Conservation (phyloP, 1,284 basidiomycete genomes). For the Irpex sp. region DNA sequence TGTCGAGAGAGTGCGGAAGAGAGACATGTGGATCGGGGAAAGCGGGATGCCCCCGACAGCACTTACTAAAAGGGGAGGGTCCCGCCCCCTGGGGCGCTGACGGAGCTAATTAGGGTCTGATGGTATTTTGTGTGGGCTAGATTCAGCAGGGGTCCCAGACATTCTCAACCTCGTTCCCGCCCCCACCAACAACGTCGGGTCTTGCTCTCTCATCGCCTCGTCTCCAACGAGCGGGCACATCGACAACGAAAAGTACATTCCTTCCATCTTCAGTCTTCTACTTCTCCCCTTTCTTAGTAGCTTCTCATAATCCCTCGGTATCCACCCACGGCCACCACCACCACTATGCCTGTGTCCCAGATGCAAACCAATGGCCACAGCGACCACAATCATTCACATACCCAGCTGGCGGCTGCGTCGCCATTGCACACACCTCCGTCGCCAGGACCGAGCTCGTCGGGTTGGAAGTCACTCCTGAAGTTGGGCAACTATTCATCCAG, state of each 20-base stretch:
- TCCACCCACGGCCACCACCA: not conserved
- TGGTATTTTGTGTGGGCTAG: constrained; percentile 1
- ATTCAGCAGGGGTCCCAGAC: not conserved
- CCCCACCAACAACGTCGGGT: constrained; percentile 8
- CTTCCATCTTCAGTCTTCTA: not conserved
- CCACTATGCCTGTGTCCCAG: constrained; percentile 11
- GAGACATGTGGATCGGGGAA: not conserved
- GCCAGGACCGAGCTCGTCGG: constrained; percentile 17
- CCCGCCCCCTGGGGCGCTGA: not conserved
- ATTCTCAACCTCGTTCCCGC: not conserved
- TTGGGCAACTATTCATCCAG: constrained; percentile 44
- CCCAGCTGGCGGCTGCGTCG: constrained; percentile 1
- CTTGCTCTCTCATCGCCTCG: not conserved
- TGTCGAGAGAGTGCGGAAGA: not conserved
- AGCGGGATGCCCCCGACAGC: not conserved
- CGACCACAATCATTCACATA: constrained; percentile 6
- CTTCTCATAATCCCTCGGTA: constrained; percentile 8
- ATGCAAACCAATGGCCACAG: constrained; percentile 13
- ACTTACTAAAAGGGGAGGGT: not conserved
- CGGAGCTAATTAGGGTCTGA: constrained; percentile 9
- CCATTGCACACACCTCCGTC: constrained; percentile 5
- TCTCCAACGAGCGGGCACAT: not conserved
- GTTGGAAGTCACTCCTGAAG: constrained; percentile 64
- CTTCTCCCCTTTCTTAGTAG: constrained; percentile 4
- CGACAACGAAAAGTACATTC: constrained; percentile 10